These are phyloP conservation scores for Debaryomyces subglobosus DNA, from an alignment of 1,139 yeast species.

Conservation along the genomic window DNA sequence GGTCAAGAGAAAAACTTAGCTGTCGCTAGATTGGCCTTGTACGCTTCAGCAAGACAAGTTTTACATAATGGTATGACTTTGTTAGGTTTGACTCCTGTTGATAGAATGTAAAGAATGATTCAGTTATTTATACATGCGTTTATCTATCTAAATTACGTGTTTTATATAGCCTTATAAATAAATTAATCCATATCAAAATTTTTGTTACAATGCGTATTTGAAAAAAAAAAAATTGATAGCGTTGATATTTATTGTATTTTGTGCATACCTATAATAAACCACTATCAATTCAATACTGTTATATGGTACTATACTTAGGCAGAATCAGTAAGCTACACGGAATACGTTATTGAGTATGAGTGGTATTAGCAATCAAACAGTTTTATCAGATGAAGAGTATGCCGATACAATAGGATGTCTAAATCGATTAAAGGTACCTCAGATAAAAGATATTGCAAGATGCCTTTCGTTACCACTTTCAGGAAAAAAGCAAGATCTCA, in stretches of 20 bases:
- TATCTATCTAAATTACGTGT: neutral
- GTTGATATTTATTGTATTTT: neutral
- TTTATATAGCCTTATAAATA: neutral
- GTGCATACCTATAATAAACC: neutral
- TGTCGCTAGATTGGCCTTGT: slow-evolving; percentile 89
- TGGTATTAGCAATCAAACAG: slow-evolving; percentile 1
- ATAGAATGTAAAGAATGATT: slow-evolving; percentile 73
- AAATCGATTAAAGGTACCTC: slow-evolving; percentile 23
- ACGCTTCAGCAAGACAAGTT: slow-evolving; percentile 88
- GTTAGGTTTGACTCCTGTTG: slow-evolving; percentile 95
- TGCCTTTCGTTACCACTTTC: slow-evolving; percentile 45
- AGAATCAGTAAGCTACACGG: neutral
- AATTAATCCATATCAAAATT: neutral
- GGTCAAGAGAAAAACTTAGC: slow-evolving; percentile 92
- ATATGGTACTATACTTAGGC: neutral
- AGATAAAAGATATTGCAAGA: slow-evolving; percentile 49
- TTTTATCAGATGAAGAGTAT: slow-evolving; percentile 18
- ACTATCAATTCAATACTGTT: neutral
- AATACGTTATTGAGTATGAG: slow-evolving; percentile 4
- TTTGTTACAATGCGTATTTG: slow-evolving; percentile 1
- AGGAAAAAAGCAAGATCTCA: slow-evolving; percentile 57
- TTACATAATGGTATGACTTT: slow-evolving; percentile 88
- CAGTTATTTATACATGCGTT: neutral
- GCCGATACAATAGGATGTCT: slow-evolving; percentile 18
- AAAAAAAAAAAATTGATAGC: neutral